phyloP scores from a whole-genome alignment of 768 basidiomycete species.

The Gyrodon lividus region DNA sequence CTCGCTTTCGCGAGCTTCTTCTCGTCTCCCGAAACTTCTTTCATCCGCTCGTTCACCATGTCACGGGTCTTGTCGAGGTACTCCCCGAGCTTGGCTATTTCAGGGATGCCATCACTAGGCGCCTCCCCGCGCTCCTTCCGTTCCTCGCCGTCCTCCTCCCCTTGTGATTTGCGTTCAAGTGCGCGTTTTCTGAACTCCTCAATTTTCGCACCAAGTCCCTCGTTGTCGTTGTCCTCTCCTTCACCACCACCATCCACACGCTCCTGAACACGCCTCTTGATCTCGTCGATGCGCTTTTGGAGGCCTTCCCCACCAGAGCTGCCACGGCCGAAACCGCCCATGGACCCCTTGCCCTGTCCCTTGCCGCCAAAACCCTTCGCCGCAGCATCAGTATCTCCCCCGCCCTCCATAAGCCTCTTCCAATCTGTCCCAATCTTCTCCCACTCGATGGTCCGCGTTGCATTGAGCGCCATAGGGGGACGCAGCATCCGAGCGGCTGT shows the following conservation, averaged over 20 bases:
- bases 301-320: neutral
- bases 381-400: neutral
- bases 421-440: conserved; percentile 19
- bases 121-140: neutral
- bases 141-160: neutral
- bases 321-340: neutral
- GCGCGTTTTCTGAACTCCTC: conserved; percentile 7
- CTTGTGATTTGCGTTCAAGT: neutral
- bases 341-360: neutral
- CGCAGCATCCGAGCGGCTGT: conserved; percentile 16
- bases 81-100: conserved; percentile 11
- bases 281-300: conserved; percentile 6
- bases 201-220: conserved; percentile 3
- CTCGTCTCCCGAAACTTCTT: conserved; percentile 15
- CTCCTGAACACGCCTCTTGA: neutral
- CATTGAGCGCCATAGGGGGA: conserved; percentile 4
- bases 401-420: conserved; percentile 13
- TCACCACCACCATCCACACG: neutral
- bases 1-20: conserved; percentile 18
- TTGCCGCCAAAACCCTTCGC: neutral
- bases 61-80: conserved; percentile 20
- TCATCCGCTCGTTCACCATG: conserved; percentile 13
- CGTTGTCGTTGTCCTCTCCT: conserved; percentile 3
- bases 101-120: neutral
- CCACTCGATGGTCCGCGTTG: conserved; percentile 18